phyloP scores from a whole-genome alignment of 176 grass and related monocot species.

The Cocos nucifera region DNA sequence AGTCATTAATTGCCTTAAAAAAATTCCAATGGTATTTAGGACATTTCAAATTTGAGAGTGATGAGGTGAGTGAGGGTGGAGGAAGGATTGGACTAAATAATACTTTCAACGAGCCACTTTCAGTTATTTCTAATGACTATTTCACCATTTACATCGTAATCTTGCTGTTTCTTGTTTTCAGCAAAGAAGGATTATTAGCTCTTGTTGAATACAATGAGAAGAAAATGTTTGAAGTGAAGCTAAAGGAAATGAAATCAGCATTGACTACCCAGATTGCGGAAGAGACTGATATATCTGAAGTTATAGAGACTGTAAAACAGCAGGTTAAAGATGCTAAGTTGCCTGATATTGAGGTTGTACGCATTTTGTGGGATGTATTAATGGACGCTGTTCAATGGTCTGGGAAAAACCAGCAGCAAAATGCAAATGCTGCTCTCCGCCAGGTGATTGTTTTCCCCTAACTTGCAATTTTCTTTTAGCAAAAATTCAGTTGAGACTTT shows the following conservation, averaged over 20 bases:
- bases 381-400: slow-evolving; percentile 99
- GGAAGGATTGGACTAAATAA: too few relatives aligned
- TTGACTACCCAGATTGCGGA: slow-evolving; percentile 72
- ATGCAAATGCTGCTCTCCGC: slow-evolving; percentile 83
- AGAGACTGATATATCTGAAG: slow-evolving; percentile 80
- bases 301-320: slow-evolving; percentile 76
- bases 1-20: too few relatives aligned
- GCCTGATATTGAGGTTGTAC: slow-evolving; percentile 59
- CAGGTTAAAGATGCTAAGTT: slow-evolving; percentile 95
- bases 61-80: too few relatives aligned
- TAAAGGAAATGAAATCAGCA: slow-evolving; percentile 82
- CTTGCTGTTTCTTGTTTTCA: slow-evolving; percentile 9
- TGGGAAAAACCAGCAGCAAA: slow-evolving; percentile 99
- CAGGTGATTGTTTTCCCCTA: slow-evolving; percentile 33
- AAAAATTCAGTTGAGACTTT: too few relatives aligned
- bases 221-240: slow-evolving; percentile 97
- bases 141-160: neutral
- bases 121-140: neutral
- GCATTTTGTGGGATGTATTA: slow-evolving; percentile 91
- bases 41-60: too few relatives aligned
- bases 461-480: too few relatives aligned
- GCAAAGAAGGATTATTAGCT: slow-evolving; percentile 75
- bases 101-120: neutral
- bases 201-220: slow-evolving; percentile 92
- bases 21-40: too few relatives aligned